Evolutionary conservation across 2,329 filamentous ascomycete species (phyloP), one percentile per base, ranked within the genome.

Genomic region (Xylaria sp.): DNA sequence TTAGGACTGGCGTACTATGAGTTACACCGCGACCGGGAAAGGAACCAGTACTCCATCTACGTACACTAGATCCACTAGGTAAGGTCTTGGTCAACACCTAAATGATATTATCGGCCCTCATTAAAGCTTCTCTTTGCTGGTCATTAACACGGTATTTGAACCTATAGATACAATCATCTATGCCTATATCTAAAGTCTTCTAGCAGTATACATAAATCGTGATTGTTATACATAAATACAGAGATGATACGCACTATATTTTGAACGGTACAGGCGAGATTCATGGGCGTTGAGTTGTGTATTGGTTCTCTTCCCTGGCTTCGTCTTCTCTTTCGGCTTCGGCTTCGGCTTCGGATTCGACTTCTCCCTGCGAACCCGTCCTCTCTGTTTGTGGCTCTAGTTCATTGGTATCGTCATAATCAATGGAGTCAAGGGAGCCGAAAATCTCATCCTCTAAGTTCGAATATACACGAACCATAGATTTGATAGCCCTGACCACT

Each of bases 381-480:
- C 23, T 4, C 6, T 60, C 48, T 6, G 59, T 32, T 12, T 29
- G 67, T 21, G 42, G 16, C 21, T 51, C 60, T 13, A 50, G 40
- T 4, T 65, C 51, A n/a, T 57, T 44, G 21, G 29, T 16, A 8
- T 71, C 68, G 29, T 63, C 9, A 29, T 18, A n/a, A 35, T 74
- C 66, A 4, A 58, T 10, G 25, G 60, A 68, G 35, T 75, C 72
- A 16, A 57, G 60, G 13, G 69, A 54, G 9, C 60, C 64, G 4
- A 78, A 72, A 23, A 79, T 77, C 32, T 74, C 68, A 16, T 68
- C 51, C 59, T 79, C 77, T 18, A 75, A 61, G 3, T 51, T 40
- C 4, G 77, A 76, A 57, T 76, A 59, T n/a, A 75, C 71, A 27
- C 75, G 72, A 23, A 70, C 61, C 77, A 79, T 78, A n/a, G 75